Percentiles rank a stretch among this genome's conserved stretches.
phyloP scores from a whole-genome alignment of 345 rosid genomes.

The Corchorus capsularis region DNA sequence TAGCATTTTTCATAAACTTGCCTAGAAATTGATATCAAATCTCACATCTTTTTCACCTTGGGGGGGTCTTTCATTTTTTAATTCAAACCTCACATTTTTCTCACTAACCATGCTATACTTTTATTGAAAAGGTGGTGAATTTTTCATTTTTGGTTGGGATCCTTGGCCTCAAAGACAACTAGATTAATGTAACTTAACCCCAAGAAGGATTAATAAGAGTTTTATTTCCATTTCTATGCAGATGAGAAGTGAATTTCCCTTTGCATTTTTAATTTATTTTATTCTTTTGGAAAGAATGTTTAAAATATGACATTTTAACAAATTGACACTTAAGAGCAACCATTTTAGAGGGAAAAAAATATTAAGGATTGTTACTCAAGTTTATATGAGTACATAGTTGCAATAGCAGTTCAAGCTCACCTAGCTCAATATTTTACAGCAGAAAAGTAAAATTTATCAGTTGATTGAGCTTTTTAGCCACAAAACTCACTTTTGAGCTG shows the following conservation, averaged over 20 bases:
- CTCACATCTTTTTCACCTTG: neutral
- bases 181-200: neutral
- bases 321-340: neutral
- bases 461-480: neutral
- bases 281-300: neutral
- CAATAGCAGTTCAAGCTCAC: neutral
- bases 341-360: neutral
- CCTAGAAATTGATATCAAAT: conserved; percentile 3
- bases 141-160: neutral
- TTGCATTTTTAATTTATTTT: neutral
- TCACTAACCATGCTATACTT: neutral
- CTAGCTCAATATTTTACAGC: neutral
- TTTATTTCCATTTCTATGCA: neutral
- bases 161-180: conserved; percentile 9
- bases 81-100: conserved; percentile 26
- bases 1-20: conserved; percentile 5
- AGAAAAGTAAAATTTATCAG: neutral
- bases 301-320: neutral
- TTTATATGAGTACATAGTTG: neutral
- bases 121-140: neutral
- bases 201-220: neutral
- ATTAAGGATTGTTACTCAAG: neutral
- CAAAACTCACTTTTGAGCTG: neutral
- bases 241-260: neutral
- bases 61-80: neutral